phyloP scores from a whole-genome alignment of 116 monocot genomes.

The Cymodocea nodosa region DNA sequence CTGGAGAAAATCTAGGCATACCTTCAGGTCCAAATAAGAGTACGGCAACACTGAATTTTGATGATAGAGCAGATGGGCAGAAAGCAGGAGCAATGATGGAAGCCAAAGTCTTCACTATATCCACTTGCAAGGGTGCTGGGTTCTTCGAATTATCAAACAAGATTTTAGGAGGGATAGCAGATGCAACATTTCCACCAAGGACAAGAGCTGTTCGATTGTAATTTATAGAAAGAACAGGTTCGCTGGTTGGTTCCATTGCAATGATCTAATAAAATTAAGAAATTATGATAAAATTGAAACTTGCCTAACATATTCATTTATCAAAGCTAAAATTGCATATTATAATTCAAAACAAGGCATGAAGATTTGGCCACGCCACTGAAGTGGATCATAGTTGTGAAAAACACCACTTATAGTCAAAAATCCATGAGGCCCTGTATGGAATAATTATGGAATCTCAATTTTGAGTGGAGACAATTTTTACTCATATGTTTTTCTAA shows the following conservation, averaged over 20 bases:
- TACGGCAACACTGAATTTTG: constrained; percentile 61
- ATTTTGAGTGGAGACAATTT: too few relatives aligned
- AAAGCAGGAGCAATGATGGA: constrained; percentile 54
- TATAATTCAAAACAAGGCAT: too few relatives aligned
- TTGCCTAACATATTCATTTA: not conserved
- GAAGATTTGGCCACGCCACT: too few relatives aligned
- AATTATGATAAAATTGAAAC: not conserved
- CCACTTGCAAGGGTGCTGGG: constrained; percentile 48
- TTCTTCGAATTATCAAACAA: constrained; percentile 21
- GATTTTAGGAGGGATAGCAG: constrained; percentile 51
- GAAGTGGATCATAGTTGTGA: too few relatives aligned
- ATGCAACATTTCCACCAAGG: constrained; percentile 55
- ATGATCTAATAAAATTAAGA: constrained; percentile 34
- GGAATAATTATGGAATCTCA: too few relatives aligned
- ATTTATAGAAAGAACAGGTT: constrained; percentile 52
- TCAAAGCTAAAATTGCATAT: too few relatives aligned
- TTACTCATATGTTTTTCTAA: too few relatives aligned
- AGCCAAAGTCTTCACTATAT: constrained; percentile 47
- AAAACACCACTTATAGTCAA: too few relatives aligned
- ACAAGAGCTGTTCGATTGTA: constrained; percentile 71
- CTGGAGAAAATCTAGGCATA: not conserved
- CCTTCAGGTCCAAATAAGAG: constrained; percentile 61
- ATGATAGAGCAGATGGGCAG: constrained; percentile 53
- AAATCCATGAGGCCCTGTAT: too few relatives aligned
- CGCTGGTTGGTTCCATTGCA: constrained; percentile 65